phyloP scores from a whole-genome alignment of 805 yeast genomes.

The Lachancea mirantina region DNA sequence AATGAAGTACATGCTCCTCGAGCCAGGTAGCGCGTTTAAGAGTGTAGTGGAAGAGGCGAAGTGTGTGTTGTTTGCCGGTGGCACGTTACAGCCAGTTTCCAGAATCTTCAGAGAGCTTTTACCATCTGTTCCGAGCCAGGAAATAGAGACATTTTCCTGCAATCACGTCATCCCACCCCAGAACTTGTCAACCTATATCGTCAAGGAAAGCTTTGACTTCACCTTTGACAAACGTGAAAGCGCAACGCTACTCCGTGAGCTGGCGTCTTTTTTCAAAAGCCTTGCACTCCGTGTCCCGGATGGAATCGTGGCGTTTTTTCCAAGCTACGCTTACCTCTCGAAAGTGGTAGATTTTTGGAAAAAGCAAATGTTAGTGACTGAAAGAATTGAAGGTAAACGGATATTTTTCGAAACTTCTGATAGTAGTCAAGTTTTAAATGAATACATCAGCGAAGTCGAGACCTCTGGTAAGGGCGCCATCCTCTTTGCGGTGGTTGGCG shows the following conservation, averaged over 20 bases:
- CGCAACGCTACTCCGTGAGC: slow-evolving; percentile 34
- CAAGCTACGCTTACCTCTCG: slow-evolving; percentile 70
- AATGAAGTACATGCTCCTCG: slow-evolving; percentile 66
- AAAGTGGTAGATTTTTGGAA: slow-evolving; percentile 51
- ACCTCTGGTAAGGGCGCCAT: slow-evolving; percentile 47
- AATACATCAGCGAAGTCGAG: slow-evolving; percentile 41
- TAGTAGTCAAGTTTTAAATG: slow-evolving; percentile 41
- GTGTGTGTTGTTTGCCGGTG: slow-evolving; percentile 82
- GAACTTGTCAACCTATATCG: slow-evolving; percentile 56
- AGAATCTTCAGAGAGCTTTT: slow-evolving; percentile 2
- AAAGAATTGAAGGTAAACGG: slow-evolving; percentile 36
- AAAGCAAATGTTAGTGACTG: slow-evolving; percentile 24
- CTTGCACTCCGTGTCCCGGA: slow-evolving; percentile 42
- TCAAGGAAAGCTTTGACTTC: slow-evolving; percentile 49
- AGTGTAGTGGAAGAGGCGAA: slow-evolving; percentile 57
- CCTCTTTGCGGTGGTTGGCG: slow-evolving; percentile 83
- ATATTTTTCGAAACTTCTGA: slow-evolving; percentile 52
- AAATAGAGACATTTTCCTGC: slow-evolving; percentile 57
- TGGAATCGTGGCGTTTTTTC: slow-evolving; percentile 78
- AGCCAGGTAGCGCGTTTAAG: slow-evolving; percentile 65
- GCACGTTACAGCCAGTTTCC: slow-evolving; percentile 41
- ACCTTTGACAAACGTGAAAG: slow-evolving; percentile 59
- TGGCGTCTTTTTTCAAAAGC: slow-evolving; percentile 35
- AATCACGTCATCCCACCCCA: slow-evolving; percentile 75
- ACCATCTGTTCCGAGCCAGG: slow-evolving; percentile 46